Evolutionary conservation across 2,329 filamentous ascomycete species (phyloP).

Genomic region (Penicillium hordei): DNA sequence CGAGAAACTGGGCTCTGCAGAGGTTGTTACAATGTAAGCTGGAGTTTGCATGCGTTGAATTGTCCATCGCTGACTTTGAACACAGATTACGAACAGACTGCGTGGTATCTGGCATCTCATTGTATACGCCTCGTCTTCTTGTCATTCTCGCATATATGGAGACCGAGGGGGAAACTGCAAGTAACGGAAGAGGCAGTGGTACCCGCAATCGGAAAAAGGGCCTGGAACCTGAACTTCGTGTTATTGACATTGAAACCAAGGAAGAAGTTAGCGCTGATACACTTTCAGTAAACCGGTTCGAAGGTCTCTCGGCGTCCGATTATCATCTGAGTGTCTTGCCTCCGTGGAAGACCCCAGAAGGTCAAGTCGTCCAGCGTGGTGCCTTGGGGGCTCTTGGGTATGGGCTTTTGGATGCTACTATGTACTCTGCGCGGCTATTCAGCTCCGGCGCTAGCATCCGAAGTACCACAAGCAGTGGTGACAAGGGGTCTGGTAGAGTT

Average conservation of each 20-base stretch:
- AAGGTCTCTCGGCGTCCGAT: conserved; percentile 80
- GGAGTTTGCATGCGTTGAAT: not conserved
- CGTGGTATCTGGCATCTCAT: conserved; percentile 92
- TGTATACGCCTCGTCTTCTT: conserved; percentile 90
- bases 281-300: conserved; percentile 80
- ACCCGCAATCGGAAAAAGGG: conserved; percentile 73
- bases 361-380: conserved; percentile 65
- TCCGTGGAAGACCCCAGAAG: conserved; percentile 64
- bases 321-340: conserved; percentile 87
- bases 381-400: conserved; percentile 73
- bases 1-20: conserved; percentile 72
- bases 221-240: conserved; percentile 79
- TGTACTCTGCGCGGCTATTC: conserved; percentile 84
- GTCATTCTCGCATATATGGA: conserved; percentile 88
- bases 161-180: conserved; percentile 67
- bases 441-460: conserved; percentile 78
- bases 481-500: conserved; percentile 55
- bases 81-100: conserved; percentile 87
- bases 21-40: conserved; percentile 88
- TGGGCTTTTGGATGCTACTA: conserved; percentile 84
- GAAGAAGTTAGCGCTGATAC: conserved; percentile 84
- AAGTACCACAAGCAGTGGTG: conserved; percentile 56
- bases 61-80: conserved; percentile 27
- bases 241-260: conserved; percentile 83
- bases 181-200: conserved; percentile 47